phyloP scores from a whole-genome alignment of 2,329 filamentous ascomycete genomes.

The Fonsecaea erecta region DNA sequence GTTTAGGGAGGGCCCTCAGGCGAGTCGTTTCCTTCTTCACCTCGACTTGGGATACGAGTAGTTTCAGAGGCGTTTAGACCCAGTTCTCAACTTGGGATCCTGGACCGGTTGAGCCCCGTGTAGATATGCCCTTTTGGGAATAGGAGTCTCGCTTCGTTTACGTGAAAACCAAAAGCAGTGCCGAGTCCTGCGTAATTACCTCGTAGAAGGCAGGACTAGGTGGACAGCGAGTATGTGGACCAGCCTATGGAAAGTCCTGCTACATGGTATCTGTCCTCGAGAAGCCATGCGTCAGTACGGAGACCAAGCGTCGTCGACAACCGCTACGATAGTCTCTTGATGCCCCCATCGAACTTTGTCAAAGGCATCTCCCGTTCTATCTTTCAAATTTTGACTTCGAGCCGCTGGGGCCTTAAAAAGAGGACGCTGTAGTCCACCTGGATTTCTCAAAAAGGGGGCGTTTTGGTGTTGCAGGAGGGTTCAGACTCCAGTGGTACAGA shows the following conservation, averaged over 20 bases:
- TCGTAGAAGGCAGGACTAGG: not conserved
- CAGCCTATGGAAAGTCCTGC: not conserved
- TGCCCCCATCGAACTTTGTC: not conserved
- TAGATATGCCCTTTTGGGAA: not conserved
- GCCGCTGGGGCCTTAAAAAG: not conserved
- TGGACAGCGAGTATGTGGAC: not conserved
- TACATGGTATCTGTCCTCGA: not conserved
- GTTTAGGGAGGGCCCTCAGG: no score
- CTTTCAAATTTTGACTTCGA: not conserved
- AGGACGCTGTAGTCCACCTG: not conserved
- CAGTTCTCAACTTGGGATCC: not conserved
- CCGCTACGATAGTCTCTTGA: not conserved
- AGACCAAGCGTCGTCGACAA: not conserved
- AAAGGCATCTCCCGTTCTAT: not conserved
- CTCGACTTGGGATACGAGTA: not conserved
- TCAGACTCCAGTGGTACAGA: slow-evolving; percentile 7
- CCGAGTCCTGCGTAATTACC: no score
- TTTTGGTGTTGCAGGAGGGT: not conserved
- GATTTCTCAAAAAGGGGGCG: not conserved
- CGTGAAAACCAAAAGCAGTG: not conserved
- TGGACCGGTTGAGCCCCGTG: not conserved
- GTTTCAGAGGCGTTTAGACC: not conserved
- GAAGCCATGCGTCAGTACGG: not conserved
- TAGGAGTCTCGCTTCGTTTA: not conserved
- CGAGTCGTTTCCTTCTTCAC: no score